Evolutionary conservation across 140 eudicot genomes (phyloP).

Genomic region (Cichorium intybus): DNA sequence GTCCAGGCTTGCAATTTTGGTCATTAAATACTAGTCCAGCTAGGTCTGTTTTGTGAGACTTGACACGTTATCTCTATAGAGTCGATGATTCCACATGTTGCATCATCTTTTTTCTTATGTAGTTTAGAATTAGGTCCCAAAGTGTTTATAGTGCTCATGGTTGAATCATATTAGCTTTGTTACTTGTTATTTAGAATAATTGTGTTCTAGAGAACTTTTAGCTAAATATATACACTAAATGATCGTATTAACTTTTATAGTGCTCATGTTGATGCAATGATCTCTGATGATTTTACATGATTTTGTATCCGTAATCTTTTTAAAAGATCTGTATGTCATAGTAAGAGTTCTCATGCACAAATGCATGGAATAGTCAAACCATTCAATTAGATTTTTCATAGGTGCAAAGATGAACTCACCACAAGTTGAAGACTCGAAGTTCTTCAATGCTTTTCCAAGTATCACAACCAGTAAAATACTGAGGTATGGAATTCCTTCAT

Average conservation of each 20-base stretch:
- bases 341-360: neutral
- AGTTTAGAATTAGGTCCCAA: slow-evolving; percentile 25
- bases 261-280: neutral
- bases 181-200: slow-evolving; percentile 13
- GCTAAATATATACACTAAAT: too few species aligned
- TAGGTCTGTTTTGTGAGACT: slow-evolving; percentile 24
- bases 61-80: slow-evolving; percentile 37
- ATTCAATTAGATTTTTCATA: too few species aligned
- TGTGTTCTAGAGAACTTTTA: too few species aligned
- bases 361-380: too few species aligned
- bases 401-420: neutral
- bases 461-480: neutral
- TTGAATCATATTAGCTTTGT: slow-evolving; percentile 14
- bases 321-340: neutral
- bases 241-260: too few species aligned
- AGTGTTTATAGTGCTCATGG: slow-evolving; percentile 34
- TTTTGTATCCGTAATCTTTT: neutral
- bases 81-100: slow-evolving; percentile 20
- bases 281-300: slow-evolving; percentile 1
- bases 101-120: slow-evolving; percentile 17
- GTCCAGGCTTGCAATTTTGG: slow-evolving; percentile 80
- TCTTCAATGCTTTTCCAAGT: neutral
- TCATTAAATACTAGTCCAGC: slow-evolving; percentile 39
- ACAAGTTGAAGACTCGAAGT: neutral
- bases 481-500: neutral